These are phyloP conservation scores for Proliferodiscus dingleyae DNA, from an alignment of 2,329 filamentous ascomycete species.

Conservation along the genomic window DNA sequence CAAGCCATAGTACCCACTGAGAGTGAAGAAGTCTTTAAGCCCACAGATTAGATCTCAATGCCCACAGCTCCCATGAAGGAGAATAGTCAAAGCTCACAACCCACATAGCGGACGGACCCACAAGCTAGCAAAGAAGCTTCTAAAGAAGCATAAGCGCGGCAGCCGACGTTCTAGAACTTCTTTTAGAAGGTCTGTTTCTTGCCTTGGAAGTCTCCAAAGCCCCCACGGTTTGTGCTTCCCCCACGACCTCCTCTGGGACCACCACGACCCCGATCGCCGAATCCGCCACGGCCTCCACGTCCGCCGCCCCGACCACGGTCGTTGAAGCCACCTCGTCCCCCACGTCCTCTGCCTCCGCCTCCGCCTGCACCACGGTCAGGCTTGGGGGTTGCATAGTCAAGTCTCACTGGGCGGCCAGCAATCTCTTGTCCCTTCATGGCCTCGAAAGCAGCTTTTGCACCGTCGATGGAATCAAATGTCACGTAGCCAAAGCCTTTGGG, in stretches of 20 bases:
- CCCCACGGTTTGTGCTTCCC: slow-evolving; percentile 36
- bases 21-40: slow-evolving; percentile 25
- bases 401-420: slow-evolving; percentile 58
- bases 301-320: slow-evolving; percentile 24
- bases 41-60: slow-evolving; percentile 33
- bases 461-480: slow-evolving; percentile 61
- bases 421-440: slow-evolving; percentile 59
- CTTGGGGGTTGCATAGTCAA: slow-evolving; percentile 63
- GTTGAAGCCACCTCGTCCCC: slow-evolving; percentile 36
- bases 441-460: slow-evolving; percentile 59
- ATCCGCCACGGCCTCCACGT: slow-evolving; percentile 39
- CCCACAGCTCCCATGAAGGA: slow-evolving; percentile 32
- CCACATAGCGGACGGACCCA: slow-evolving; percentile 34
- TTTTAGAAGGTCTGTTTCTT: slow-evolving; percentile 44
- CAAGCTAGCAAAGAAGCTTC: slow-evolving; percentile 23
- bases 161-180: slow-evolving; percentile 11
- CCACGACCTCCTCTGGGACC: slow-evolving; percentile 38
- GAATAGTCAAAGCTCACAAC: slow-evolving; percentile 35
- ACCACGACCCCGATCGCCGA: too few species aligned
- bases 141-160: slow-evolving; percentile 9
- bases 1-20: slow-evolving; percentile 32
- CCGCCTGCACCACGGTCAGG: slow-evolving; percentile 41
- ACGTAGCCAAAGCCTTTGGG: slow-evolving; percentile 74
- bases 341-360: slow-evolving; percentile 37
- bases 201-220: slow-evolving; percentile 55